Evolutionary conservation across 345 rosid genomes (phyloP), one percentile per base, ranked within the genome.

Genomic region (Bruguiera gymnorhiza): DNA sequence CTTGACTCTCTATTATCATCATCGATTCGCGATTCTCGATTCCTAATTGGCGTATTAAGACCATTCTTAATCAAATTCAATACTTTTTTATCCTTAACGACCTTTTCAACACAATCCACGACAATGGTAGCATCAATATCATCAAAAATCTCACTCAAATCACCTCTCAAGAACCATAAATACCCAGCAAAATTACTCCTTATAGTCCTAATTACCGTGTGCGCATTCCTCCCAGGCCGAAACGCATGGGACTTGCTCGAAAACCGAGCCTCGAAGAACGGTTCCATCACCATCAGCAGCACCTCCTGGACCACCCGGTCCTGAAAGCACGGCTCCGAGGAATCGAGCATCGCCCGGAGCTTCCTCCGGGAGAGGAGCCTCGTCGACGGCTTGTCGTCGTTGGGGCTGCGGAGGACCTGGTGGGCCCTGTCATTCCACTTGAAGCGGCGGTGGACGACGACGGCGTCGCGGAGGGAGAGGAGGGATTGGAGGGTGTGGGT

Each of bases 291-390:
- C 97, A 95, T 87, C 54, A 92, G 71, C 39, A 95, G 75, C 46
- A 88, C 91, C 85, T 95, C 99, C 66, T 88, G 99, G 26, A 92
- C 96, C 54, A 92, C 88, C 56, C 94, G 80, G 68, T 95, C 99
- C 74, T 95, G 98, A 74, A 95, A 95, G 63, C 91, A 86, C 2
- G 91, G 85, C 37, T 85, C 94, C 37, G 70, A 65, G 0, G 89
- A 85, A 30, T 84, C 78, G 51, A 85, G 62, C 39, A 85, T 62
- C 57, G 75, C 83, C 23, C 60, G 84, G 27, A 87, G 80, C 82
- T 86, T 87, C 72, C 86, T 75, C 72, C 83, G 87, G 4, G 97
- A 95, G 37, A 85, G 52, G 3, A 76, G 73, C 43, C 73, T 86
- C 11, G 59, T 56, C 6, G 64, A 76, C 5, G 86, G 51, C 73